Conservation (phyloP, 164 flowering plant genomes). For the Vitis amurensis region DNA sequence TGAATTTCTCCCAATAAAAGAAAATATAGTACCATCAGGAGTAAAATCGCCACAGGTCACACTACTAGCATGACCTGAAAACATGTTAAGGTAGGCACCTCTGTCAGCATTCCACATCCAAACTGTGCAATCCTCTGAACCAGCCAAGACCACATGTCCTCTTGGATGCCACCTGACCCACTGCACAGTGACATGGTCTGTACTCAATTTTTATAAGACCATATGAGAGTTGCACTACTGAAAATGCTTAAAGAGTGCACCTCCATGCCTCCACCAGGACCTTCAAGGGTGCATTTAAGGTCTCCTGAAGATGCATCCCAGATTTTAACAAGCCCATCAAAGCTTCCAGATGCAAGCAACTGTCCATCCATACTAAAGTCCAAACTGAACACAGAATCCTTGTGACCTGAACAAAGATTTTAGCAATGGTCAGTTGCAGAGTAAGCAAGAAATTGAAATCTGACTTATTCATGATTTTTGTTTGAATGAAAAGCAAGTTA, state of each 20-base stretch:
- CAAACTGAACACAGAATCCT: slow-evolving; percentile 67
- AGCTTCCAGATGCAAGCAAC: slow-evolving; percentile 83
- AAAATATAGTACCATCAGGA: slow-evolving; percentile 72
- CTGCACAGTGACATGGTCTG: slow-evolving; percentile 36
- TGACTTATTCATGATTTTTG: too few species aligned
- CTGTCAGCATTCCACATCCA: slow-evolving; percentile 99
- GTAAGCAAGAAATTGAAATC: not conserved
- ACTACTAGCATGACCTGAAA: slow-evolving; percentile 69
- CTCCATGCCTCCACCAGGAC: slow-evolving; percentile 85
- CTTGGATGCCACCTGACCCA: slow-evolving; percentile 98
- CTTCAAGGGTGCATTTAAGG: slow-evolving; percentile 70
- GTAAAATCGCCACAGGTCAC: slow-evolving; percentile 97
- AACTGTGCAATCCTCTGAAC: slow-evolving; percentile 74
- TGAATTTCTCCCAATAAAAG: not conserved
- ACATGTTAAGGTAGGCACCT: slow-evolving; percentile 53
- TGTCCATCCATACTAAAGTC: slow-evolving; percentile 83
- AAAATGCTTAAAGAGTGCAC: slow-evolving; percentile 28
- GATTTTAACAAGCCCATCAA: slow-evolving; percentile 71
- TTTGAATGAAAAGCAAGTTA: not conserved
- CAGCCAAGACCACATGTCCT: slow-evolving; percentile 89
- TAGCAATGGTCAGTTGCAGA: not conserved
- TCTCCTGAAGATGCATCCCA: slow-evolving; percentile 66
- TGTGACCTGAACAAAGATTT: slow-evolving; percentile 54
- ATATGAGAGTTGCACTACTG: too few species aligned
- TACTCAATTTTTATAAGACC: not conserved